A percentile compares a stretch with the other conserved stretches of the same genome.
phyloP scores from a whole-genome alignment of 345 rosid genomes.

The Gossypioides kirkii region DNA sequence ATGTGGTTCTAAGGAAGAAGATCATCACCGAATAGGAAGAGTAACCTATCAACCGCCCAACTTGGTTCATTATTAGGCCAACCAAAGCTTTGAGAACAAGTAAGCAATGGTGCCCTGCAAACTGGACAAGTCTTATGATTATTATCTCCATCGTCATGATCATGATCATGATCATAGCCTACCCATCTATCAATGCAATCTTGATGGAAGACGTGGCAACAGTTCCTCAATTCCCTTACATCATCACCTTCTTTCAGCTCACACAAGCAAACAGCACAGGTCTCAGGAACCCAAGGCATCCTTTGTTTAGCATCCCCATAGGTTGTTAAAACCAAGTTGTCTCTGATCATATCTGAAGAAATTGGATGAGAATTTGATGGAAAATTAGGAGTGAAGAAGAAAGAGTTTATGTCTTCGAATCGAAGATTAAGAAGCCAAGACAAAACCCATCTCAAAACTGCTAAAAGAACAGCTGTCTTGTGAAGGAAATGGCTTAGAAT shows the following conservation, averaged over 20 bases:
- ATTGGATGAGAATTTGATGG: background rate
- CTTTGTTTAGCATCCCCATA: conserved; percentile 51
- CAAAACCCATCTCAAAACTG: conserved; percentile 67
- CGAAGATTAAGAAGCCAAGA: conserved; percentile 49
- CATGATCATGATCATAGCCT: conserved; percentile 50
- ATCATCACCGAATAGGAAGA: conserved; percentile 91
- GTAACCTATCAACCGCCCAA: conserved; percentile 87
- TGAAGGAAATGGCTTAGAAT: conserved; percentile 53
- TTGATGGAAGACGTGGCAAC: conserved; percentile 83
- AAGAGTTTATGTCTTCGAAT: conserved; percentile 34
- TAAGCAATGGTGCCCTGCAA: conserved; percentile 75
- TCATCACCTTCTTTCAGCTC: conserved; percentile 47
- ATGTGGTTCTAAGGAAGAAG: conserved; percentile 32
- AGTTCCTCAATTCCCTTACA: conserved; percentile 76
- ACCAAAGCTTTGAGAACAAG: conserved; percentile 29
- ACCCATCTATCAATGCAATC: conserved; percentile 92
- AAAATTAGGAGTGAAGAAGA: background rate
- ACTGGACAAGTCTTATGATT: conserved; percentile 75
- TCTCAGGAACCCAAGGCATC: conserved; percentile 32
- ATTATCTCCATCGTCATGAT: conserved; percentile 42
- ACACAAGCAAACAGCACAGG: conserved; percentile 81
- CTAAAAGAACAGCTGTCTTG: conserved; percentile 62
- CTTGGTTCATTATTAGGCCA: conserved; percentile 60
- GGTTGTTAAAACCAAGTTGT: conserved; percentile 46
- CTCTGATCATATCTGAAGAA: conserved; percentile 48